Evolutionary conservation across 73 alveolate species (phyloP).

Genomic region (Paraurostyla sp.): DNA sequence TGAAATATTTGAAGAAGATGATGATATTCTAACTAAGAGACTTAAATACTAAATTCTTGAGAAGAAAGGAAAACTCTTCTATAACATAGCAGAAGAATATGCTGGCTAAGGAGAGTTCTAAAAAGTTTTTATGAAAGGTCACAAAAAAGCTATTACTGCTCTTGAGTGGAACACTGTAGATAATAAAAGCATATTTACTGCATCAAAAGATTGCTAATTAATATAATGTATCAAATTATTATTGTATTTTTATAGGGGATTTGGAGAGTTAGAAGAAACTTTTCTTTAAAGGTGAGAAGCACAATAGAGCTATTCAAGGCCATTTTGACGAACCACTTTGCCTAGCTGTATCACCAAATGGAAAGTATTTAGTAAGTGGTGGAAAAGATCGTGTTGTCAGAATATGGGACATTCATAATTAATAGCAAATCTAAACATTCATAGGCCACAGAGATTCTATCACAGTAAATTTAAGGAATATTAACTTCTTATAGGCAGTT

Average conservation of each 20-base stretch:
- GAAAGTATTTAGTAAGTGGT: slow-evolving; percentile 74
- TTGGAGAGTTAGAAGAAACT: slow-evolving; percentile 63
- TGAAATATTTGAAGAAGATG: slow-evolving; percentile 48
- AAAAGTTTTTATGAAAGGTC: slow-evolving; percentile 66
- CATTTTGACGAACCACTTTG: slow-evolving; percentile 77
- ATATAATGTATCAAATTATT: slow-evolving; percentile 25
- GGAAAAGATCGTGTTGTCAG: slow-evolving; percentile 82
- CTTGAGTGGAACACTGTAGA: slow-evolving; percentile 62
- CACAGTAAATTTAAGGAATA: slow-evolving; percentile 1
- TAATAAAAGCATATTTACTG: slow-evolving; percentile 57
- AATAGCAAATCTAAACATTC: slow-evolving; percentile 46
- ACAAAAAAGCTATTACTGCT: slow-evolving; percentile 76
- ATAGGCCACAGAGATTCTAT: slow-evolving; percentile 83
- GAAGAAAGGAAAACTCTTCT: slow-evolving; percentile 71
- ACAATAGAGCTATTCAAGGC: slow-evolving; percentile 65
- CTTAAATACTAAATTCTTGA: slow-evolving; percentile 61
- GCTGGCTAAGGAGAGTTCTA: slow-evolving; percentile 22
- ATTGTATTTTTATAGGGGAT: slow-evolving; percentile 55
- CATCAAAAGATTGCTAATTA: slow-evolving; percentile 79
- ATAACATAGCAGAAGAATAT: slow-evolving; percentile 57
- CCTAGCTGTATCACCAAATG: slow-evolving; percentile 70
- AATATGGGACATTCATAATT: slow-evolving; percentile 79
- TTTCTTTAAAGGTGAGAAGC: slow-evolving; percentile 69
- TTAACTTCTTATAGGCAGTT: not conserved
- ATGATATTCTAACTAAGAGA: slow-evolving; percentile 60